Evolutionary conservation across 1,284 basidiomycete genomes (phyloP).

Genomic region (Naganishia liquefaciens): DNA sequence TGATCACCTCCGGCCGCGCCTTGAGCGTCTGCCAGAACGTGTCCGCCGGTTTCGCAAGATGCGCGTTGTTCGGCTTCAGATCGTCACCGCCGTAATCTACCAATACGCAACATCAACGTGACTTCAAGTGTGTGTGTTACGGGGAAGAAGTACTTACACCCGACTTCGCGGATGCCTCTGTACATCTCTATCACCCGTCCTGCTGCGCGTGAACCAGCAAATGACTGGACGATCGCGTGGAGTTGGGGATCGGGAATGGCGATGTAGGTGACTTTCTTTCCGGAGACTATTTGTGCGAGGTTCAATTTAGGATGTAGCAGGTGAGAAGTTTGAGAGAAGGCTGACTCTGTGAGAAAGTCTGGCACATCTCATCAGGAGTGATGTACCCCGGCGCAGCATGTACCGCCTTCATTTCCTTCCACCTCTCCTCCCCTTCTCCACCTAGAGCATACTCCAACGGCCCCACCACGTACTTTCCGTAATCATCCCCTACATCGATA

Average conservation of each 20-base stretch:
- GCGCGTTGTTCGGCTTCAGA: not conserved
- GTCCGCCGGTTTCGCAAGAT: not conserved
- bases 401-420: not conserved
- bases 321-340: not conserved
- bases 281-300: not conserved
- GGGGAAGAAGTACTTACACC: not conserved
- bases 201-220: not conserved
- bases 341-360: not conserved
- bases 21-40: not conserved
- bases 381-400: conserved; percentile 12
- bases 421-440: not conserved
- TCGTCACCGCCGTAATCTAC: conserved; percentile 14
- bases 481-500: conserved; percentile 13
- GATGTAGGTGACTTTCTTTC: conserved; percentile 2
- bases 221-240: not conserved
- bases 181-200: conserved; percentile 11
- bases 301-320: not conserved
- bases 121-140: not conserved
- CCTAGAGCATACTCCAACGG: conserved; percentile 14
- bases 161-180: conserved; percentile 8
- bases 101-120: not conserved
- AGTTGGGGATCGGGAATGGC: conserved; percentile 1
- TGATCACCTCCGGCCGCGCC: conserved; percentile 6
- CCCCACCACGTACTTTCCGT: conserved; percentile 21
- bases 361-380: not conserved